Evolutionary conservation across 139 green algal species (phyloP).

Genomic region (Tetraselmis striata): DNA sequence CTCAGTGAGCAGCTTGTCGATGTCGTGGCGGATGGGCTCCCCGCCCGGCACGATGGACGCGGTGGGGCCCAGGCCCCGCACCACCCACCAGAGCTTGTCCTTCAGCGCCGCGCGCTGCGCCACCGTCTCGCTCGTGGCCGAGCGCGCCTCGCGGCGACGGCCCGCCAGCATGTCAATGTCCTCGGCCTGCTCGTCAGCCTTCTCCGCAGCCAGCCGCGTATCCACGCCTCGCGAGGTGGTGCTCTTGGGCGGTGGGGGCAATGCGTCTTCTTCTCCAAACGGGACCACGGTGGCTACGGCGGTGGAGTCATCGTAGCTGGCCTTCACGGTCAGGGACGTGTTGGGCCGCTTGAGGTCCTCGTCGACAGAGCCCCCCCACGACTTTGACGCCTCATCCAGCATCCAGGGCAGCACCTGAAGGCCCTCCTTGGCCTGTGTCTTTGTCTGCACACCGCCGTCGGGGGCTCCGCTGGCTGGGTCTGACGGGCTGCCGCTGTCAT

Average conservation of each 20-base stretch:
- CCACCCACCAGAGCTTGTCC: slow-evolving; percentile 21
- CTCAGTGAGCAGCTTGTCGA: slow-evolving; percentile 25
- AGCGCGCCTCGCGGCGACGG: neutral
- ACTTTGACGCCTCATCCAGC: neutral
- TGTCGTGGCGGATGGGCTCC: slow-evolving; percentile 23
- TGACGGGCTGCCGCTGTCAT: neutral
- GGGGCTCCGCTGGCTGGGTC: neutral
- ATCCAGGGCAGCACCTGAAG: neutral
- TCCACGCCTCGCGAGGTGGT: neutral
- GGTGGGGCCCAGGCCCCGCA: slow-evolving; percentile 18
- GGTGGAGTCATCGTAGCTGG: neutral
- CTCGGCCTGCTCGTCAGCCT: neutral
- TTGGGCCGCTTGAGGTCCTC: neutral
- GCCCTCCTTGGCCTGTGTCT: neutral
- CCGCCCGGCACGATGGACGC: slow-evolving; percentile 25
- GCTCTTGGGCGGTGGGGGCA: neutral
- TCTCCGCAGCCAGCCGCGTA: neutral
- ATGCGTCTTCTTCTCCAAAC: too few relatives aligned
- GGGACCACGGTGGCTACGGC: neutral
- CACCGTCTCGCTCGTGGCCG: neutral
- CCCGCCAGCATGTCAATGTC: neutral
- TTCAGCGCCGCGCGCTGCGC: slow-evolving; percentile 10
- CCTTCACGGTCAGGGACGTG: neutral
- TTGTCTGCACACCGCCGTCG: neutral
- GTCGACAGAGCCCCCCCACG: neutral